Evolutionary conservation across 2,329 filamentous ascomycete genomes (phyloP).

Genomic region (Phialophora chinensis): DNA sequence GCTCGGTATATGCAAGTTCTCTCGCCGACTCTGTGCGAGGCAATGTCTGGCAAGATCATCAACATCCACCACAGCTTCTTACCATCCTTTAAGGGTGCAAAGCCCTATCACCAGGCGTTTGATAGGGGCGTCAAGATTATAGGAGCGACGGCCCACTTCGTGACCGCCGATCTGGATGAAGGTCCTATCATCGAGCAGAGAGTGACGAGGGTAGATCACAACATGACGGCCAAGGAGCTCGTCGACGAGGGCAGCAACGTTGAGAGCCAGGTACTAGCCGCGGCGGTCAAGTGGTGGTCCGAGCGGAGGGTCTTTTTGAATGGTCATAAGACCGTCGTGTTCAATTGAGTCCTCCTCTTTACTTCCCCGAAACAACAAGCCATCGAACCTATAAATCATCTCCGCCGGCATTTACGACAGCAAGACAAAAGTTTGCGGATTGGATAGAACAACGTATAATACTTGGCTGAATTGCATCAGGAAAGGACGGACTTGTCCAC

Average conservation of each 20-base stretch:
- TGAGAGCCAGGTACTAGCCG: slow-evolving; percentile 80
- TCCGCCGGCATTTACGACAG: neutral
- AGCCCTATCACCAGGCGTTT: slow-evolving; percentile 86
- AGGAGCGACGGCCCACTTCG: slow-evolving; percentile 83
- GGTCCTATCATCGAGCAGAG: slow-evolving; percentile 89
- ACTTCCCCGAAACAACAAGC: neutral
- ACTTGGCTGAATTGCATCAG: neutral
- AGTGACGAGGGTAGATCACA: slow-evolving; percentile 76
- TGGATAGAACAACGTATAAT: neutral
- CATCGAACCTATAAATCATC: neutral
- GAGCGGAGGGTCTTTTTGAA: slow-evolving; percentile 80
- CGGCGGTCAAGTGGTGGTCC: slow-evolving; percentile 83
- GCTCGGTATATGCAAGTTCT: slow-evolving; percentile 90
- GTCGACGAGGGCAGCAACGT: slow-evolving; percentile 82
- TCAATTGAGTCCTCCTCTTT: slow-evolving; percentile 52
- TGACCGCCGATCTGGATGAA: slow-evolving; percentile 83
- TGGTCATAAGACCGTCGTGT: slow-evolving; percentile 79
- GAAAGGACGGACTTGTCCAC: slow-evolving; percentile 7
- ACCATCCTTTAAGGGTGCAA: slow-evolving; percentile 85
- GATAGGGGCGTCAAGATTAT: slow-evolving; percentile 89
- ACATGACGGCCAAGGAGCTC: slow-evolving; percentile 74
- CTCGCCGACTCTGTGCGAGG: slow-evolving; percentile 73
- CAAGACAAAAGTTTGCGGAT: neutral
- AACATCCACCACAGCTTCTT: slow-evolving; percentile 90
- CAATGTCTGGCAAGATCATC: slow-evolving; percentile 86